A percentile compares a stretch with the other conserved stretches of the same genome.
Evolutionary conservation across 371 early-diverging fungal genomes (phyloP).

Genomic region (Mucor plumbeus): DNA sequence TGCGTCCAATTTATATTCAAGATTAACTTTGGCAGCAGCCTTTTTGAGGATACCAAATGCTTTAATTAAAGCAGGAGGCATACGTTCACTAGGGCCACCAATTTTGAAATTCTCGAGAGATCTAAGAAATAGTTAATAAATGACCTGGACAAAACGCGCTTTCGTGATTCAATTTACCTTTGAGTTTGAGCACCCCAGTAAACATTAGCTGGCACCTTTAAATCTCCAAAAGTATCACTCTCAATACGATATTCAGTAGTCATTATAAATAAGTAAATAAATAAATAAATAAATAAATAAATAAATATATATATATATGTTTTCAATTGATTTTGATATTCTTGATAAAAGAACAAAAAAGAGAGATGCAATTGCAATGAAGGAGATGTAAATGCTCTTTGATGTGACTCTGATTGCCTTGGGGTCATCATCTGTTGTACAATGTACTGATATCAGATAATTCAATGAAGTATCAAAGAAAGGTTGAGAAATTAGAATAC

Average conservation of each 20-base stretch:
- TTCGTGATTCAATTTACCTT: constrained; percentile 58
- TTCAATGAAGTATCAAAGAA: no score
- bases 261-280: no score
- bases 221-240: constrained; percentile 92
- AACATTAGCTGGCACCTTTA: constrained; percentile 90
- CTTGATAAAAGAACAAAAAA: not conserved
- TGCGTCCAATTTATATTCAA: constrained; percentile 80
- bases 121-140: constrained; percentile 37
- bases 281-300: no score
- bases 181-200: constrained; percentile 99
- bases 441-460: no score
- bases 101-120: constrained; percentile 95
- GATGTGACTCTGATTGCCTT: not conserved
- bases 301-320: not conserved
- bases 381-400: constrained; percentile 3
- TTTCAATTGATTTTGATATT: not conserved
- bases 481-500: no score
- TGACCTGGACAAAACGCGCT: not conserved
- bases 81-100: constrained; percentile 88
- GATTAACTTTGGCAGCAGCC: constrained; percentile 92
- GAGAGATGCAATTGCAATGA: not conserved
- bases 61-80: constrained; percentile 91
- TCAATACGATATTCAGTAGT: constrained; percentile 73
- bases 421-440: not conserved
- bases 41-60: constrained; percentile 95